These are phyloP conservation scores for Phanerodontia chrysosporium DNA, from an alignment of 768 basidiomycete species.

Conservation along the genomic window DNA sequence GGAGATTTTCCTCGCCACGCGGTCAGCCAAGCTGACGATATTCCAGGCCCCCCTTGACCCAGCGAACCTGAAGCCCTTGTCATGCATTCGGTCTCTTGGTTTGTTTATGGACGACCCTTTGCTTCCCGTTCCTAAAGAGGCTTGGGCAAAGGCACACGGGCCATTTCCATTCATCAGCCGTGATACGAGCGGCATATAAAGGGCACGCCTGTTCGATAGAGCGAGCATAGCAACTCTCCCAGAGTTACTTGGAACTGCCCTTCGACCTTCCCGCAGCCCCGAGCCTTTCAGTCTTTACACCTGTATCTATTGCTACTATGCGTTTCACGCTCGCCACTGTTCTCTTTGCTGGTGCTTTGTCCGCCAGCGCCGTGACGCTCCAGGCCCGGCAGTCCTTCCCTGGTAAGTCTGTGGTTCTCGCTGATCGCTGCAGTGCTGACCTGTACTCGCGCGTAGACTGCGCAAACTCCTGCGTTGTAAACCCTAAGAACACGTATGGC, in stretches of 20 bases:
- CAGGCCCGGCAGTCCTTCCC: conserved; percentile 9
- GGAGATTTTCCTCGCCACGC: not conserved
- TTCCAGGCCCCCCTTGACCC: not conserved
- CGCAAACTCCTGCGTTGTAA: conserved; percentile 42
- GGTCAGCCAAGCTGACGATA: not conserved
- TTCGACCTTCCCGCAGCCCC: conserved; percentile 16
- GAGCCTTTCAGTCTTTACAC: conserved; percentile 13
- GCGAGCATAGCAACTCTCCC: conserved; percentile 23
- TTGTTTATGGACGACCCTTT: not conserved
- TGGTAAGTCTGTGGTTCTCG: conserved; percentile 10
- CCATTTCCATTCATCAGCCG: not conserved
- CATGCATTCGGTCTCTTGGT: not conserved
- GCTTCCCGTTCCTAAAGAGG: not conserved
- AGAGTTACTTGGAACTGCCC: conserved; percentile 15
- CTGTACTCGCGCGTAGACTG: conserved; percentile 38
- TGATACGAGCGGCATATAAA: conserved; percentile 1
- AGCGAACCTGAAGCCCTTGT: conserved; percentile 5
- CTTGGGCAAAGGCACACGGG: not conserved
- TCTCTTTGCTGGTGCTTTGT: conserved; percentile 19
- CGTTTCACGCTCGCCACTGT: conserved; percentile 42
- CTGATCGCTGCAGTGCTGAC: not conserved
- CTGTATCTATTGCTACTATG: conserved; percentile 35
- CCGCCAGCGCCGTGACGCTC: conserved; percentile 5
- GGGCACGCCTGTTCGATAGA: not conserved
- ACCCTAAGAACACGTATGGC: conserved; percentile 34